These are phyloP conservation scores for Talaromyces nanjingensis DNA, from an alignment of 495 filamentous ascomycete genomes.

Conservation along the genomic window DNA sequence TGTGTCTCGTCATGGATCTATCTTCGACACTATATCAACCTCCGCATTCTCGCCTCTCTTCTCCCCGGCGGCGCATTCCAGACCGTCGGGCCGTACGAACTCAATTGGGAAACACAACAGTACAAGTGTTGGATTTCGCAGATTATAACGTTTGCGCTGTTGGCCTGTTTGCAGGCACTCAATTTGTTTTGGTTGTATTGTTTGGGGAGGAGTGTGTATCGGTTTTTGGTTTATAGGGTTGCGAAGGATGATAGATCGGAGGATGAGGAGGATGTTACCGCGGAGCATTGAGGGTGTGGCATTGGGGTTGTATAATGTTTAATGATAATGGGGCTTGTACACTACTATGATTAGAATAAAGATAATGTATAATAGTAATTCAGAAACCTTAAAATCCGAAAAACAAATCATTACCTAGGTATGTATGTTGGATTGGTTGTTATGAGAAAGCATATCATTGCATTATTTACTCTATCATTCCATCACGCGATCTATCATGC, in stretches of 20 bases:
- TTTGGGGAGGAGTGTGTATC: slow-evolving; percentile 41
- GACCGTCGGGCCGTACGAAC: slow-evolving; percentile 71
- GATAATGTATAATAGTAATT: background rate
- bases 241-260: slow-evolving; percentile 8
- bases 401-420: background rate
- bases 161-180: slow-evolving; percentile 61
- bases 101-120: slow-evolving; percentile 67
- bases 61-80: slow-evolving; percentile 61
- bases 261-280: background rate
- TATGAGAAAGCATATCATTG: no score
- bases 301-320: background rate
- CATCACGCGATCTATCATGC: background rate
- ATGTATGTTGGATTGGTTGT: background rate
- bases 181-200: slow-evolving; percentile 77
- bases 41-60: slow-evolving; percentile 67
- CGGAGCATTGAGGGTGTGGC: background rate
- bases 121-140: slow-evolving; percentile 68
- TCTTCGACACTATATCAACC: slow-evolving; percentile 79
- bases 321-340: background rate
- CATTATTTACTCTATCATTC: background rate
- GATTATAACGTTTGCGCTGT: slow-evolving; percentile 53
- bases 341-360: background rate
- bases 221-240: slow-evolving; percentile 1
- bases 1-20: slow-evolving; percentile 80
- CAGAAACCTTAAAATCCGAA: background rate